These are phyloP conservation scores for Asclepias syriaca DNA, from an alignment of 257 asterid genomes.

Conservation along the genomic window DNA sequence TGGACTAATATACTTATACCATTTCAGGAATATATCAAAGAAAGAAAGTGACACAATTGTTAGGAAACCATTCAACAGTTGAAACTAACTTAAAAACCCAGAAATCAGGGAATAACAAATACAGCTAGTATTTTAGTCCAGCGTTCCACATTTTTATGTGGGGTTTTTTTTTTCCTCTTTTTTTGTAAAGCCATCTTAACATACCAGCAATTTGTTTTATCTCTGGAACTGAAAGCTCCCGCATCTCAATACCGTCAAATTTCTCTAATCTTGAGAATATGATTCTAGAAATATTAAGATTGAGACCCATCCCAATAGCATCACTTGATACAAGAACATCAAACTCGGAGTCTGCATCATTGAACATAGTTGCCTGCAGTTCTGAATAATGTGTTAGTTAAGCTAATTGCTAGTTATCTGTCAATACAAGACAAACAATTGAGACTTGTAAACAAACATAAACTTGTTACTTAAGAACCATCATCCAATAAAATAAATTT, in stretches of 20 bases:
- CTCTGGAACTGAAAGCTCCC: conserved; percentile 82
- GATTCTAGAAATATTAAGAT: conserved; percentile 90
- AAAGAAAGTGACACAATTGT: background rate
- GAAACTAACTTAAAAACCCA: background rate
- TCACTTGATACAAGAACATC: conserved; percentile 97
- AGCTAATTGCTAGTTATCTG: conserved; percentile 28
- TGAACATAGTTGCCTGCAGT: conserved; percentile 96
- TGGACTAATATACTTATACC: background rate
- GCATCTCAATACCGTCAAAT: conserved; percentile 68
- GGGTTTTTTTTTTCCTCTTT: background rate
- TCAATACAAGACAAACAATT: background rate
- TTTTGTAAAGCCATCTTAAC: background rate
- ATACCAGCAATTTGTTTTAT: conserved; percentile 96
- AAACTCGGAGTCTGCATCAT: conserved; percentile 67
- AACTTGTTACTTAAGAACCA: background rate
- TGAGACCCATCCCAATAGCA: conserved; percentile 99
- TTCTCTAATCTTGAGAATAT: conserved; percentile 71
- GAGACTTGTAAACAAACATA: background rate
- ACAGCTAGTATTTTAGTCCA: background rate
- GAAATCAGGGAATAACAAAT: background rate
- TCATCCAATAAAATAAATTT: background rate
- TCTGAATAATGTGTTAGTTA: conserved; percentile 48
- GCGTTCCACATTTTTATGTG: background rate
- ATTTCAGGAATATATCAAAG: background rate
- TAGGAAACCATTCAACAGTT: background rate